Evolutionary conservation across 2,329 filamentous ascomycete genomes (phyloP), one percentile per base, ranked within the genome.

Genomic region (Ascochyta fabae): DNA sequence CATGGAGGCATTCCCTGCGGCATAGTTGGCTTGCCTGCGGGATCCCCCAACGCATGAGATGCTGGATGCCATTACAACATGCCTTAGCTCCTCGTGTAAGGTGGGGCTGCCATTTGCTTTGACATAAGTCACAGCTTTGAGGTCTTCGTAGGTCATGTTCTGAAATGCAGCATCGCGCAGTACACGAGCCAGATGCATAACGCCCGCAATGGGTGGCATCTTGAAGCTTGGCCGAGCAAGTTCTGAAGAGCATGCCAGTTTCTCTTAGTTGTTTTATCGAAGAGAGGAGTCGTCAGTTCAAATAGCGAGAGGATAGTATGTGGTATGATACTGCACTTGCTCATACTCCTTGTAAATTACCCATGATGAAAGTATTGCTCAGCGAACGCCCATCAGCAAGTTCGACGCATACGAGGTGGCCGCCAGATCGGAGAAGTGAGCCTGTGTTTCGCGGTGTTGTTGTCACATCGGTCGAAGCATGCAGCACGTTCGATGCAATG

Each of bases 21-120:
- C 65, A 52, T 84, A 84, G 58, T 76, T 79, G 4, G 73, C 61
- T 58, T 84, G 81, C 0, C 74, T 75, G 22, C 31, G 43, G 6
- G 70, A 67, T 2, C 73, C 70, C 27, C 62, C 19, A 16, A 65
- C 43, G 8, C 59, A 60, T 3, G 57, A 53, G 5, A 66, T 26
- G 1, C 68, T 72, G 5, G 63, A 68, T 31, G 72, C 67, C 23
- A 74, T 36, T 10, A 66, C n/a, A 52, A 71, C 35, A 26, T 56
- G 53, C 15, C 62, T 50, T 2, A 68, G 46, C 27, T 53, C 53
- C 1, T 52, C 44, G 19, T 47, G 33, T 10, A 47, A 13, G 15
- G 38, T 36, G 8, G 22, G 44, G 33, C 44, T 60, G 2, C 61
- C 65, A 10, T 50, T 45, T 13, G 58, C 59, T 27, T 66, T 65